Conservation (phyloP, 2,329 filamentous ascomycete genomes). For the Kalmusia sp. region DNA sequence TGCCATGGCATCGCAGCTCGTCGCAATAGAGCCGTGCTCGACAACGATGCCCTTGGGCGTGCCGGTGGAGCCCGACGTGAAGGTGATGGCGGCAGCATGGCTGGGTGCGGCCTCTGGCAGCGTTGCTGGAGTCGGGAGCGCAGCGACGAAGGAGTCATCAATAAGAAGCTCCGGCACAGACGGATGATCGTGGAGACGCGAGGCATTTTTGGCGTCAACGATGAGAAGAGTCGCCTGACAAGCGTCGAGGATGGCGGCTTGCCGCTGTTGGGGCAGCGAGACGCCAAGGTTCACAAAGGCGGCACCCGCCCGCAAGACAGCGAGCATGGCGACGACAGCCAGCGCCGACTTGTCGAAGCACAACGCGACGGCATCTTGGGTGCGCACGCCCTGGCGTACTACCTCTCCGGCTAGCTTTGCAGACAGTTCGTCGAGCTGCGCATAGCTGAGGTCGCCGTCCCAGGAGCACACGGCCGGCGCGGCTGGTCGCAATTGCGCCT, state of each 20-base stretch:
- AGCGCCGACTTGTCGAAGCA: conserved; percentile 24
- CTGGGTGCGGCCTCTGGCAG: conserved; percentile 29
- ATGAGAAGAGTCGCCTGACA: not conserved
- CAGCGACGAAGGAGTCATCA: conserved; percentile 4
- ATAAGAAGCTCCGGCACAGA: conserved; percentile 6
- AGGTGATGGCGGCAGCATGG: conserved; percentile 64
- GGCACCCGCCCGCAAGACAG: conserved; percentile 48
- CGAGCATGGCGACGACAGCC: conserved; percentile 46
- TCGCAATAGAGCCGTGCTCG: conserved; percentile 64
- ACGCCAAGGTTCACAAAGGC: conserved; percentile 42
- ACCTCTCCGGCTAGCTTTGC: conserved; percentile 14
- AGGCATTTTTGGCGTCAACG: not conserved
- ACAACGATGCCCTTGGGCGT: conserved; percentile 66
- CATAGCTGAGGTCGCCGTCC: conserved; percentile 16
- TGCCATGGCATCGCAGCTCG: conserved; percentile 27
- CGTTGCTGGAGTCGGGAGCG: not conserved
- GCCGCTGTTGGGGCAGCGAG: conserved; percentile 9
- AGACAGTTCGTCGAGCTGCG: conserved; percentile 10
- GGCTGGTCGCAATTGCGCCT: not conserved
- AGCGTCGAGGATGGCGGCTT: not conserved
- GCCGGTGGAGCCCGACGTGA: conserved; percentile 51
- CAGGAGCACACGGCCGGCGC: conserved; percentile 14
- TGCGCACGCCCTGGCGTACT: conserved; percentile 2
- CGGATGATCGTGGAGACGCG: not conserved
- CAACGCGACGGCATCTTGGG: conserved; percentile 11